Evolutionary conservation across 2,329 filamentous ascomycete species (phyloP), one percentile per base, ranked within the genome.

Genomic region (Elsinoe perseae): DNA sequence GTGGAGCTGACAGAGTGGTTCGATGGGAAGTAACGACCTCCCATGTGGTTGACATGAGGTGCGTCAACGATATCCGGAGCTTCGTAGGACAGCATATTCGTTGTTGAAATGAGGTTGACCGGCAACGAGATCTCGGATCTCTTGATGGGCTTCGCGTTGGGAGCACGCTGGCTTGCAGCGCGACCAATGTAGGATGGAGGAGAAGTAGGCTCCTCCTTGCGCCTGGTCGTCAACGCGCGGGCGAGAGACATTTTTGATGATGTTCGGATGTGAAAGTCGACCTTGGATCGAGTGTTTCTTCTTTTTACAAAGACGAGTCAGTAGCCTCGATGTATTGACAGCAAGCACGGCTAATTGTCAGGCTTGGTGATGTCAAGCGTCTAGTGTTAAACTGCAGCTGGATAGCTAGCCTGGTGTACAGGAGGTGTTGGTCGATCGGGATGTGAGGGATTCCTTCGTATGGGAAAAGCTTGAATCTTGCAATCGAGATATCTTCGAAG

Each of bases 1-100:
- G 80, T 76, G 21, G 72, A 64, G 28, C 34, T 55, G 56, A 56
- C 50, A 10, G 61, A 58, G 8, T 61, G 52, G 16, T 62, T 56
- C 12, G 64, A 60, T 6, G 65, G 63, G 30, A 63, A 58, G 54
- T 62, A 59, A 52, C 61, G 60, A 44, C 60, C 62, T 25, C 56
- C 60, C 54, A 69, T 64, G 6, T 64, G 63, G 8, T 52, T 59
- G 16, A 56, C 53, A 42, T 56, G 53, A 46, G 53, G 53, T 20
- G 67, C 64, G 44, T 67, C 68, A 38, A 60, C 59, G 57, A 96
- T 84, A 68, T 96, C 87, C 52, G 92, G 92, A 8, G 93, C 91
- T 68, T 92, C 92, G 79, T 95, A 95, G 6, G 89, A 90, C 56
- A 96, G 84, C 81, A 95, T 89, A 72, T 97, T 98, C 64, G 93